Evolutionary conservation across 1,284 basidiomycete species (phyloP).

Genomic region (Paramarasmius palmivorus): DNA sequence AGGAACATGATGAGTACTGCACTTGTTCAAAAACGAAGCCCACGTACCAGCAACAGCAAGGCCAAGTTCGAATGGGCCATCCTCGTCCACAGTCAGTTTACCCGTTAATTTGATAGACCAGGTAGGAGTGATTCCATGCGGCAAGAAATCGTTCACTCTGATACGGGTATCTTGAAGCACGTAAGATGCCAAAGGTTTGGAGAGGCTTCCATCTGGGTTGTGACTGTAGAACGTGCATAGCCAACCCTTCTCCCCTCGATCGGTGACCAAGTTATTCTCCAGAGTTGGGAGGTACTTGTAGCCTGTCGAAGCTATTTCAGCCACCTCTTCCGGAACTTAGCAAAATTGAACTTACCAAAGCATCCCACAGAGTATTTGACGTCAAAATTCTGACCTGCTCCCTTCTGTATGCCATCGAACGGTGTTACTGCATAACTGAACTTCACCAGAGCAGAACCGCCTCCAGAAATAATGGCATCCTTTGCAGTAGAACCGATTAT

Average conservation of each 20-base stretch:
- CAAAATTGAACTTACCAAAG: conserved; percentile 43
- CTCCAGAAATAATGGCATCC: conserved; percentile 66
- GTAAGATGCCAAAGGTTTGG: conserved; percentile 40
- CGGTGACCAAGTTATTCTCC: conserved; percentile 52
- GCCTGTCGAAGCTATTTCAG: conserved; percentile 33
- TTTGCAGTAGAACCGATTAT: conserved; percentile 77
- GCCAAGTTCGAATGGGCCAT: conserved; percentile 52
- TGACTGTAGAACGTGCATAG: conserved; percentile 61
- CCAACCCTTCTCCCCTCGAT: conserved; percentile 57
- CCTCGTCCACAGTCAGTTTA: conserved; percentile 39
- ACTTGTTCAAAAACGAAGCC: background rate
- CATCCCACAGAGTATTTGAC: conserved; percentile 58
- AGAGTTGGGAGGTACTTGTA: conserved; percentile 65
- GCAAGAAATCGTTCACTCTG: conserved; percentile 67
- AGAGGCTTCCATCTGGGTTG: conserved; percentile 42
- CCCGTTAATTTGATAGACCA: conserved; percentile 57
- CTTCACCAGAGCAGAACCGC: conserved; percentile 73
- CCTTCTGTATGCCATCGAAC: conserved; percentile 54
- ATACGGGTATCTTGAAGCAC: conserved; percentile 61
- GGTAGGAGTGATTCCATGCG: conserved; percentile 43
- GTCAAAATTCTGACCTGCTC: conserved; percentile 44
- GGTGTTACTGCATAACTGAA: conserved; percentile 71
- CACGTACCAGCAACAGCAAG: conserved; percentile 54
- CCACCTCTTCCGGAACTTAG: background rate
- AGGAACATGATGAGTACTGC: conserved; percentile 1